These are phyloP conservation scores for Phialophora verrucosa DNA, from an alignment of 2,329 filamentous ascomycete species.

Conservation along the genomic window DNA sequence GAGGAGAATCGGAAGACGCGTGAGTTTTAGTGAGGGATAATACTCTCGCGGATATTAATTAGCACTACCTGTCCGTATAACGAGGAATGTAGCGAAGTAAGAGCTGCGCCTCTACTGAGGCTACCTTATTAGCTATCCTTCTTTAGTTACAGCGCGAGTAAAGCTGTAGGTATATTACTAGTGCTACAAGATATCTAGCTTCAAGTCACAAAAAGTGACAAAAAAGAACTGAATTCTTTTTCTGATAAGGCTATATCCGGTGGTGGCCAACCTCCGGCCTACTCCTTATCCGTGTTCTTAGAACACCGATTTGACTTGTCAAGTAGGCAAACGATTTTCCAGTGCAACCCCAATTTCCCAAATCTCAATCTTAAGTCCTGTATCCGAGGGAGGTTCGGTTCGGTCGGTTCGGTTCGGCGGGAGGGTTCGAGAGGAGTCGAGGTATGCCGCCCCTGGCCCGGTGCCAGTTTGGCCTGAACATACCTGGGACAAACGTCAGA, in stretches of 20 bases:
- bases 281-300: not conserved
- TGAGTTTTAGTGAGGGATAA: not conserved
- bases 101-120: too few species aligned
- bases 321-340: conserved; percentile 1
- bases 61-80: not conserved
- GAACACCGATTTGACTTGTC: conserved; percentile 5
- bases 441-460: not conserved
- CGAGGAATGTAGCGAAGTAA: not conserved
- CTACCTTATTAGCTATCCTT: too few species aligned
- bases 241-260: conserved; percentile 2
- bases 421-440: conserved; percentile 1
- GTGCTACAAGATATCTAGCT: not conserved
- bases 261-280: not conserved
- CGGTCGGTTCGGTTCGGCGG: not conserved
- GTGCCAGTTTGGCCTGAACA: not conserved
- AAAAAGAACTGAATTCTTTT: not conserved
- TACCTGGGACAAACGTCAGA: not conserved
- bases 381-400: not conserved
- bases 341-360: not conserved
- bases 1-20: not conserved
- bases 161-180: not conserved
- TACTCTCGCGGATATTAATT: too few species aligned
- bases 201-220: not conserved
- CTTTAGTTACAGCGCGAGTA: not conserved
- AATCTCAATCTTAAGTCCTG: not conserved